Evolutionary conservation across 176 grass and related monocot genomes (phyloP).

Genomic region (Alloteropsis semialata): DNA sequence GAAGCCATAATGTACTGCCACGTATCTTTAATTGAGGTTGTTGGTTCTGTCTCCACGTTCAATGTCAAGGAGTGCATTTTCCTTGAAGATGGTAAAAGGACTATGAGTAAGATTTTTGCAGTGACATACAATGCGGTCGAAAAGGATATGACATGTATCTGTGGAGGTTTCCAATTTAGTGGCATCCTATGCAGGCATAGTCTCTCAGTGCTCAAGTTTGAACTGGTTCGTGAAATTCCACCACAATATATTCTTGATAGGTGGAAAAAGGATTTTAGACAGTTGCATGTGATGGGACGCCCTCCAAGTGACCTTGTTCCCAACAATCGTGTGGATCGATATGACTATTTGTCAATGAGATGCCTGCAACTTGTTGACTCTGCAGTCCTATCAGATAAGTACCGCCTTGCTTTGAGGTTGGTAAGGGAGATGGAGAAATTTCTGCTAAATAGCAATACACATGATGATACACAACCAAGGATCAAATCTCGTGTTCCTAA

Average conservation of each 20-base stretch:
- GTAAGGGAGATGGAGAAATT: conserved; percentile 86
- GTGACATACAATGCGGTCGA: conserved; percentile 69
- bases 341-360: conserved; percentile 96
- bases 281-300: conserved; percentile 67
- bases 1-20: conserved; percentile 99
- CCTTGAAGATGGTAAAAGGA: conserved; percentile 88
- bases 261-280: conserved; percentile 96
- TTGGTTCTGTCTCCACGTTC: conserved; percentile 65
- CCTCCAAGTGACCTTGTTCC: conserved; percentile 68
- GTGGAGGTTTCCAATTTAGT: conserved; percentile 96
- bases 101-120: conserved; percentile 73
- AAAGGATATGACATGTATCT: conserved; percentile 86
- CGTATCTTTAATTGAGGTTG: conserved; percentile 53
- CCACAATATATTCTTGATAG: conserved; percentile 75
- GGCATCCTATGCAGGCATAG: conserved; percentile 91
- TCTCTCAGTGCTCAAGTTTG: conserved; percentile 84
- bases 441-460: conserved; percentile 75
- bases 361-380: conserved; percentile 93
- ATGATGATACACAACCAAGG: conserved; percentile 94
- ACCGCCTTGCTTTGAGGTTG: conserved; percentile 85
- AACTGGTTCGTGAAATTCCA: conserved; percentile 92
- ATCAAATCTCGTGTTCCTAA: conserved; percentile 78
- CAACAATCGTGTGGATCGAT: conserved; percentile 81
- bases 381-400: conserved; percentile 89
- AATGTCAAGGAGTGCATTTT: conserved; percentile 91